Conservation (phyloP, 805 yeast genomes). For the Wickerhamomyces bovis region DNA sequence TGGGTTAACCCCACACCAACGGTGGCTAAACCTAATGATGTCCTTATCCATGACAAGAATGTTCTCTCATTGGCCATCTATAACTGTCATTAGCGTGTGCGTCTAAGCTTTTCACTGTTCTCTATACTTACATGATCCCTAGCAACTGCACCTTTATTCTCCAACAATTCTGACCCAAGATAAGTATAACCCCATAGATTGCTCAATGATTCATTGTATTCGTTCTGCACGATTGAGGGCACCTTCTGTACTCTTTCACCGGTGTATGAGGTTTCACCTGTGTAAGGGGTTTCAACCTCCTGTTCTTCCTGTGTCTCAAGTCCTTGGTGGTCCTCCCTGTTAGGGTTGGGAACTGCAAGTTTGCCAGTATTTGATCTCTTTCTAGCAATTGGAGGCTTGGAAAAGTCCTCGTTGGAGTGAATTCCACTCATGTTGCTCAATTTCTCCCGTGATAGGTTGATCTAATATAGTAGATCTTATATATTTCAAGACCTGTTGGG, state of each 20-base stretch:
- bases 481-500: too few relatives aligned
- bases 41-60: conserved; percentile 58
- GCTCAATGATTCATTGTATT: conserved; percentile 1
- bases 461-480: too few relatives aligned
- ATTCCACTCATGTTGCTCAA: not conserved
- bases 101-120: not conserved
- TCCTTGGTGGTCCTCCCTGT: not conserved
- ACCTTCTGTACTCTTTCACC: not conserved
- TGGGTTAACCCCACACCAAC: conserved; percentile 59
- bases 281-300: not conserved
- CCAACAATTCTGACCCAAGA: conserved; percentile 33
- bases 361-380: not conserved
- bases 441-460: too few relatives aligned
- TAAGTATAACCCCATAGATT: conserved; percentile 17
- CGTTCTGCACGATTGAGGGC: not conserved
- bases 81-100: conserved; percentile 2
- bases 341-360: not conserved
- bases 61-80: conserved; percentile 58
- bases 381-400: not conserved
- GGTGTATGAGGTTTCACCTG: not conserved
- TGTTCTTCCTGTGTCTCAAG: not conserved
- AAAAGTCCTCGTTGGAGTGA: not conserved
- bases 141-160: conserved; percentile 54
- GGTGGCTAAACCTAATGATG: conserved; percentile 51
- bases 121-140: conserved; percentile 42